These are phyloP conservation scores for Coemansia interrupta DNA, from an alignment of 192 early-diverging fungal species.

Conservation along the genomic window DNA sequence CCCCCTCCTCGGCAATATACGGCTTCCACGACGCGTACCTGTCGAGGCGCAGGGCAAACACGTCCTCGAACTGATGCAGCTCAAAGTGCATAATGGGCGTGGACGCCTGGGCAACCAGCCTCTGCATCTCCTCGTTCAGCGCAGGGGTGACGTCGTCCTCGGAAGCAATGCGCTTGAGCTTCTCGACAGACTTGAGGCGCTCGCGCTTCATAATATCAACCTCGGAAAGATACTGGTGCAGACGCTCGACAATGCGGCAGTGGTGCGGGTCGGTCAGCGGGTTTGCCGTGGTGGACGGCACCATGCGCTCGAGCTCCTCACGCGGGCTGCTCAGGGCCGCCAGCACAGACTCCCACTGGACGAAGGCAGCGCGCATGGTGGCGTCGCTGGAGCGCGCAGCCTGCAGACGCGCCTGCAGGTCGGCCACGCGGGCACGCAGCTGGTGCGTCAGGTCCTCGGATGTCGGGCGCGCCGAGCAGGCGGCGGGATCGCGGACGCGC, in stretches of 20 bases:
- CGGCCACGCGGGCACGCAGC: conserved; percentile 31
- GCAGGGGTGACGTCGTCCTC: conserved; percentile 78
- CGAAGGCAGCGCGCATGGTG: conserved; percentile 15
- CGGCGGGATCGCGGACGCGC: conserved; percentile 4
- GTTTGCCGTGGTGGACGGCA: conserved; percentile 60
- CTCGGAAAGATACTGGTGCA: conserved; percentile 60
- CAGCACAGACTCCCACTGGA: conserved; percentile 40
- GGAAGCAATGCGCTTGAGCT: conserved; percentile 63
- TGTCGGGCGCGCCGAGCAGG: conserved; percentile 13
- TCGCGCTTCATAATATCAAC: conserved; percentile 58
- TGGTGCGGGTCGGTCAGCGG: conserved; percentile 60
- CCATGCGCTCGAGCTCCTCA: conserved; percentile 55
- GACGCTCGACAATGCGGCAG: conserved; percentile 59
- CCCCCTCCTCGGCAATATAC: conserved; percentile 57
- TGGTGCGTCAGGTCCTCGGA: conserved; percentile 38
- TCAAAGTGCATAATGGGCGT: conserved; percentile 66
- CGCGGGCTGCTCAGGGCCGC: conserved; percentile 30
- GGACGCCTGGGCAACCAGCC: conserved; percentile 58
- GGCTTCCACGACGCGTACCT: conserved; percentile 67
- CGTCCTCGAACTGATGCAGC: conserved; percentile 70
- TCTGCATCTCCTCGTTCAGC: conserved; percentile 62
- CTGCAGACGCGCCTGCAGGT: conserved; percentile 64
- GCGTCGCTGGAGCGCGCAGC: conserved; percentile 62
- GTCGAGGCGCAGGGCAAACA: conserved; percentile 66
- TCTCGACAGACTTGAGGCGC: conserved; percentile 60